Conservation (phyloP, 2,329 filamentous ascomycete species). For the Simplicillium sp. region DNA sequence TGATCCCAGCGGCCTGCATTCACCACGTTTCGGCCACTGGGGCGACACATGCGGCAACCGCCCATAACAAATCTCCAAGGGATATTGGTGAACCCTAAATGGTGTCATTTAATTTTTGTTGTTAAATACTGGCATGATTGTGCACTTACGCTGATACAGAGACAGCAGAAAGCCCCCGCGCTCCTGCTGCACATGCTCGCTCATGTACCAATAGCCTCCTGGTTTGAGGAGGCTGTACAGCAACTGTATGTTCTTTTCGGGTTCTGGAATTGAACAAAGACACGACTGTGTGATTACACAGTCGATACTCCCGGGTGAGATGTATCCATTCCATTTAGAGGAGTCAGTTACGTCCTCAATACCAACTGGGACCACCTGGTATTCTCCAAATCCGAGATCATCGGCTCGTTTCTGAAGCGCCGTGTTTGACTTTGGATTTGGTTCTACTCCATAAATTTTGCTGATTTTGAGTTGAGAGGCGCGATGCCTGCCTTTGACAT, state of each 20-base stretch:
- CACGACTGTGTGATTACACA: constrained; percentile 53
- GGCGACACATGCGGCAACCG: constrained; percentile 40
- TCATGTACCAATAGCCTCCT: constrained; percentile 54
- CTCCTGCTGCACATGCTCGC: constrained; percentile 45
- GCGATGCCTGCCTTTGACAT: constrained; percentile 18
- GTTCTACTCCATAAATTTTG: constrained; percentile 55
- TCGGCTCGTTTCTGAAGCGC: constrained; percentile 35
- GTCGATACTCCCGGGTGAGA: constrained; percentile 43
- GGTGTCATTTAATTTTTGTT: background rate
- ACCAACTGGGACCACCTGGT: constrained; percentile 53
- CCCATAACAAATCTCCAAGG: constrained; percentile 43
- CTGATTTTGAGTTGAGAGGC: constrained; percentile 19
- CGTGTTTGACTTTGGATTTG: constrained; percentile 44
- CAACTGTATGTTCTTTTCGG: constrained; percentile 41
- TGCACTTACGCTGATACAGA: constrained; percentile 40
- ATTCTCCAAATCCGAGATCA: constrained; percentile 44
- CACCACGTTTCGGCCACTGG: constrained; percentile 35
- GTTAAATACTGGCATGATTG: background rate
- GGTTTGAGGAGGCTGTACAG: constrained; percentile 50
- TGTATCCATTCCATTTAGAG: constrained; percentile 31
- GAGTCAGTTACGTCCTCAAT: constrained; percentile 44
- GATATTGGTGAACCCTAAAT: constrained; percentile 36
- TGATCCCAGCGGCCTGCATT: constrained; percentile 40
- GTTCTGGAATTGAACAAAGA: constrained; percentile 54
- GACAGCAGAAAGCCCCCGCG: constrained; percentile 28